Base-by-base conservation (phyloP, 495 filamentous ascomycete species). In the Tetracladium marchalianum region DNA sequence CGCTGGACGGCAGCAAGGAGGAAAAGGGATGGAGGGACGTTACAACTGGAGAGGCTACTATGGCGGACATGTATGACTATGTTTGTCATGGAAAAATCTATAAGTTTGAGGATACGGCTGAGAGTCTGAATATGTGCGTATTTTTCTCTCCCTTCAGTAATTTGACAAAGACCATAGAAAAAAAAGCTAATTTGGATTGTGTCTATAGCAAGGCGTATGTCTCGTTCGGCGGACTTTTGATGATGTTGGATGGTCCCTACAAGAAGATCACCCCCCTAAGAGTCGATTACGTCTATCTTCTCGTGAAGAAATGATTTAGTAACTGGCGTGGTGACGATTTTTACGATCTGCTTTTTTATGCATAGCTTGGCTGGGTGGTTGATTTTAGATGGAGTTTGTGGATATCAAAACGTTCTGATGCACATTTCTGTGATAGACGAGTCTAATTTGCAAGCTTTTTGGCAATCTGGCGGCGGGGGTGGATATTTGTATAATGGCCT, bases 31-130 rank as follows among this genome's bases (percentile, higher is more conserved):
- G 89, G 89, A 79, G 87, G 59, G 84, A 89, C 40, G 72, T 81
- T 19, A 57, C 46, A 47, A 56, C 49, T 9, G 81, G 77, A 27
- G 87, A 94, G 61, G 66, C 77, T 41, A 86, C 78, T 10, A 69
- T 99, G 34, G 89, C 92, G 16, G 89, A 97, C 62, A 80, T 85
- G 64, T 99, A 80, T 50, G 93, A 99, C 56, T 99, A 99, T 63
- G 92, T 97, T 38, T 95, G 89, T 65, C 80, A 95, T 65, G 92
- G 92, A 49, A 97, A 96, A 78, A 82, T 95, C 31, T 99, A 99
- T 70, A 82, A 88, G 55, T 96, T 97, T 62, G 88, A 93, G 66
- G 92, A 96, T 62, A 85, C 76, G 36, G 69, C 75, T 9, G 80
- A 84, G 53, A 79, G 79, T 27, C 79, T 84, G 59, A 86, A 75